These are phyloP conservation scores for Musa beccarii DNA, from an alignment of 176 grass and related monocot species.

Conservation along the genomic window DNA sequence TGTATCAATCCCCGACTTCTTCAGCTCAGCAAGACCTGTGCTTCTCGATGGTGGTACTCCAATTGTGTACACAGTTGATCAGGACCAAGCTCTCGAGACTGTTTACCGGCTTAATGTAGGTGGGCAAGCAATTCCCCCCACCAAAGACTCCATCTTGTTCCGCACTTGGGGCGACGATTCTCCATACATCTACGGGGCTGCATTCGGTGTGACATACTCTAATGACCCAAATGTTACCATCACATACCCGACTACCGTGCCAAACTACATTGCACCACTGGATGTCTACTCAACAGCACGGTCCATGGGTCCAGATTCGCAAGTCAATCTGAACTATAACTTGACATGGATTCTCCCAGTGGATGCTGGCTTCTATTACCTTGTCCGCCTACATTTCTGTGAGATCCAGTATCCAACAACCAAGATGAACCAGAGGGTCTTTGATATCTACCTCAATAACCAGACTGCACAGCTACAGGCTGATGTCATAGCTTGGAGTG, in stretches of 20 bases:
- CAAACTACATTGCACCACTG: conserved; percentile 40
- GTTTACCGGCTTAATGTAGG: conserved; percentile 74
- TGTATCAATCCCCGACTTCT: conserved; percentile 40
- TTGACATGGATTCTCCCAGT: conserved; percentile 61
- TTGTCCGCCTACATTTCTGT: conserved; percentile 72
- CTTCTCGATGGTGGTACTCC: conserved; percentile 2
- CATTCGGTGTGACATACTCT: conserved; percentile 25
- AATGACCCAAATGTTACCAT: conserved; percentile 40
- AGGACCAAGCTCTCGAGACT: conserved; percentile 24
- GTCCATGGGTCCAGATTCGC: conserved; percentile 55
- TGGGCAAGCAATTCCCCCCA: conserved; percentile 23
- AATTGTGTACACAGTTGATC: not conserved
- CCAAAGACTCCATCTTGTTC: conserved; percentile 35
- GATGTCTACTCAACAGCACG: conserved; percentile 48
- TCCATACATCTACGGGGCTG: conserved; percentile 26
- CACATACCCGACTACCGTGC: conserved; percentile 8
- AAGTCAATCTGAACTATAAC: conserved; percentile 63
- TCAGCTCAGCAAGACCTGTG: conserved; percentile 7
- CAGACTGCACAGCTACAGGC: conserved; percentile 33
- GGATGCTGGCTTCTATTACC: conserved; percentile 46
- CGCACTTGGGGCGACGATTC: conserved; percentile 38
- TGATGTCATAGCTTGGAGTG: conserved; percentile 44
- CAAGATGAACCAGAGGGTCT: conserved; percentile 41
- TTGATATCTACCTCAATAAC: conserved; percentile 65
- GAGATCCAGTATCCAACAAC: conserved; percentile 62